Percentiles rank a stretch among this genome's conserved stretches.
phyloP scores from a whole-genome alignment of 2,329 filamentous ascomycete species.

The Aulographum hederae region DNA sequence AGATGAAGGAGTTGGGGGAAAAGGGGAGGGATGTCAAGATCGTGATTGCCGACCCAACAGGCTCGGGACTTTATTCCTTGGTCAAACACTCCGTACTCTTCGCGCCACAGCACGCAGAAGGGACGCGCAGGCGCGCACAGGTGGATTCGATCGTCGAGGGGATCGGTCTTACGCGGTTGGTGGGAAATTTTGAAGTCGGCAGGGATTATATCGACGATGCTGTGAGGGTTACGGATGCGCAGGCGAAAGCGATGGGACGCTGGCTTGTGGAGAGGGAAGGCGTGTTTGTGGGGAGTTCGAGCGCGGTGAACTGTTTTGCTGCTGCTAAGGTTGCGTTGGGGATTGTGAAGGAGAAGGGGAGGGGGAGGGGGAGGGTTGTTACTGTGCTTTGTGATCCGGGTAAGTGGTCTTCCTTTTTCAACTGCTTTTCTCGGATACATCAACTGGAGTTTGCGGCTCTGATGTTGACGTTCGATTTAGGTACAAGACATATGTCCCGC shows the following conservation, averaged over 20 bases:
- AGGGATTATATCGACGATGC: slow-evolving; percentile 79
- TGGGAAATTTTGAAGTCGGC: slow-evolving; percentile 78
- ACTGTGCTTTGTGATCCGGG: not conserved
- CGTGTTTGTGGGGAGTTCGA: slow-evolving; percentile 85
- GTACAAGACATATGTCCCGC: slow-evolving; percentile 62
- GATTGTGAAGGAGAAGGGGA: no score
- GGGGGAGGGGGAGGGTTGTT: slow-evolving; percentile 1
- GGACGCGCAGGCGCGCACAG: slow-evolving; percentile 72
- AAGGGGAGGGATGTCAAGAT: no score
- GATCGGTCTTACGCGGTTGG: slow-evolving; percentile 89
- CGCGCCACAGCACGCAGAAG: slow-evolving; percentile 70
- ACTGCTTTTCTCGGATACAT: no score
- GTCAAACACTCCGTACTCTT: slow-evolving; percentile 94
- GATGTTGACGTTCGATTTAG: slow-evolving; percentile 64
- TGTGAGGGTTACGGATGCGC: slow-evolving; percentile 68
- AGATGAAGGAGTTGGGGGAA: slow-evolving; percentile 40
- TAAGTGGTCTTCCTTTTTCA: no score
- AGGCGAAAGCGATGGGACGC: slow-evolving; percentile 84
- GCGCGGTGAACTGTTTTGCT: slow-evolving; percentile 91
- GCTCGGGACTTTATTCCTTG: slow-evolving; percentile 83
- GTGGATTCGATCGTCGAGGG: slow-evolving; percentile 95
- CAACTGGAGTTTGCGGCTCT: no score
- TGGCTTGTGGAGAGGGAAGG: slow-evolving; percentile 94
- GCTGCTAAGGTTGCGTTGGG: no score
- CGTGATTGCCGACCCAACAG: slow-evolving; percentile 83